phyloP scores from a whole-genome alignment of 1,284 basidiomycete species.

The Megacollybia platyphylla region DNA sequence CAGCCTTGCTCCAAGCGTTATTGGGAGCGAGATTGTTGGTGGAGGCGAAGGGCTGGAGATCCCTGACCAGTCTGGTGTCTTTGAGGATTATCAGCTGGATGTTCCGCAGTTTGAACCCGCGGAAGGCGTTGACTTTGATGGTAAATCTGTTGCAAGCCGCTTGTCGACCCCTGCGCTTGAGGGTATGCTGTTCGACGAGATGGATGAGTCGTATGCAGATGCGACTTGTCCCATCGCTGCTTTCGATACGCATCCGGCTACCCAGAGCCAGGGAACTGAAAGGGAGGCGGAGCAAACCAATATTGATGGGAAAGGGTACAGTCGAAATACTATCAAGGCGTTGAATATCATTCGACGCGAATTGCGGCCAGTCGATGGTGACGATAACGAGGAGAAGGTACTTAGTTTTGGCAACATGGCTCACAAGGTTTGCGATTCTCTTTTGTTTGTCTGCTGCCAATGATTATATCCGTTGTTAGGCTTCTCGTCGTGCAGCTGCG shows the following conservation, averaged over 20 bases:
- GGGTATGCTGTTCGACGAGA: conserved; percentile 35
- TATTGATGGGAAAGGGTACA: conserved; percentile 63
- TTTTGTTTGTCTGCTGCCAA: conserved; percentile 1
- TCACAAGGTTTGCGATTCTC: conserved; percentile 42
- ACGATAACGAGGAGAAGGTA: conserved; percentile 36
- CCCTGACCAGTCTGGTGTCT: conserved; percentile 33
- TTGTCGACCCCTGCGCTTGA: conserved; percentile 58
- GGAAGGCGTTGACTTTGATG: conserved; percentile 19
- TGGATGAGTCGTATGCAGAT: conserved; percentile 53
- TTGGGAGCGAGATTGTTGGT: conserved; percentile 40
- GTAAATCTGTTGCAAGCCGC: conserved; percentile 38
- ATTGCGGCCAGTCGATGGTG: conserved; percentile 43
- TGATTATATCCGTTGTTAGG: conserved; percentile 26
- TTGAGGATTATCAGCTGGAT: conserved; percentile 62
- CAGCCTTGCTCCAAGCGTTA: conserved; percentile 45
- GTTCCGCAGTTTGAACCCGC: conserved; percentile 21
- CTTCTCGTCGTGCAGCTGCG: conserved; percentile 81
- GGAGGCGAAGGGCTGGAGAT: conserved; percentile 45
- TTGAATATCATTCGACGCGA: conserved; percentile 73
- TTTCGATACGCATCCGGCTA: conserved; percentile 61
- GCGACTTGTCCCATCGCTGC: conserved; percentile 66
- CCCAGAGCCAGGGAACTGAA: conserved; percentile 28
- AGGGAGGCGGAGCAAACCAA: conserved; percentile 22
- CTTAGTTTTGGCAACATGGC: conserved; percentile 68
- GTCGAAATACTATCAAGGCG: conserved; percentile 86